These are phyloP conservation scores for Daedaleopsis nitida DNA, from an alignment of 768 basidiomycete genomes.

Conservation along the genomic window DNA sequence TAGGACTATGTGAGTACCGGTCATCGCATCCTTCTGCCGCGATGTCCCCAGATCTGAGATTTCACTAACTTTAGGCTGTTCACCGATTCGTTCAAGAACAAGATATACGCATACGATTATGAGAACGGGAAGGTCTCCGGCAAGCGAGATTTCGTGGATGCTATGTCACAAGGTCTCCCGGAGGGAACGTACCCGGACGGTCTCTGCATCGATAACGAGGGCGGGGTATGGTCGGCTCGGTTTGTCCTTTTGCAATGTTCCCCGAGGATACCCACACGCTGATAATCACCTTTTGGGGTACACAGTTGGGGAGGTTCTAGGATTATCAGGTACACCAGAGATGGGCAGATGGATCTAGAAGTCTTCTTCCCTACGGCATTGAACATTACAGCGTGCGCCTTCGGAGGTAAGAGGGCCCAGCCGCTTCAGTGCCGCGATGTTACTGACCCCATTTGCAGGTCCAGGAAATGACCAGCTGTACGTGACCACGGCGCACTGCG, in stretches of 20 bases:
- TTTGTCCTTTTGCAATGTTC: conserved; percentile 34
- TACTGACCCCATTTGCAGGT: conserved; percentile 38
- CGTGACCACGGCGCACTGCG: conserved; percentile 56
- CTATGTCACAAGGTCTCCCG: conserved; percentile 51
- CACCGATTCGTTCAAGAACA: conserved; percentile 66
- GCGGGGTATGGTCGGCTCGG: conserved; percentile 67
- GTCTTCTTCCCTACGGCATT: conserved; percentile 62
- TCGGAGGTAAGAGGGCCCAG: conserved; percentile 51
- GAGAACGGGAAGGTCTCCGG: conserved; percentile 54
- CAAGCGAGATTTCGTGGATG: conserved; percentile 59
- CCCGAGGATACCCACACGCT: conserved; percentile 12
- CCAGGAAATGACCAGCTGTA: conserved; percentile 63
- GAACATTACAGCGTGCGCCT: conserved; percentile 68
- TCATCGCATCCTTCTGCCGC: conserved; percentile 6
- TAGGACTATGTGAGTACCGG: conserved; percentile 51
- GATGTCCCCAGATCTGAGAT: conserved; percentile 14
- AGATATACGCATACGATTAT: conserved; percentile 71
- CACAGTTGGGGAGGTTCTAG: conserved; percentile 66
- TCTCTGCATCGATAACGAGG: conserved; percentile 63
- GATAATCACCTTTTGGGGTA: conserved; percentile 2
- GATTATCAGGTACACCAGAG: conserved; percentile 53
- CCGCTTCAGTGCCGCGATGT: background rate
- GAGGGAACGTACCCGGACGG: conserved; percentile 62
- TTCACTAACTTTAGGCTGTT: conserved; percentile 53
- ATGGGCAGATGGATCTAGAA: conserved; percentile 58